Evolutionary conservation across 768 basidiomycete genomes (phyloP).

Genomic region (Hydnum rufescens): DNA sequence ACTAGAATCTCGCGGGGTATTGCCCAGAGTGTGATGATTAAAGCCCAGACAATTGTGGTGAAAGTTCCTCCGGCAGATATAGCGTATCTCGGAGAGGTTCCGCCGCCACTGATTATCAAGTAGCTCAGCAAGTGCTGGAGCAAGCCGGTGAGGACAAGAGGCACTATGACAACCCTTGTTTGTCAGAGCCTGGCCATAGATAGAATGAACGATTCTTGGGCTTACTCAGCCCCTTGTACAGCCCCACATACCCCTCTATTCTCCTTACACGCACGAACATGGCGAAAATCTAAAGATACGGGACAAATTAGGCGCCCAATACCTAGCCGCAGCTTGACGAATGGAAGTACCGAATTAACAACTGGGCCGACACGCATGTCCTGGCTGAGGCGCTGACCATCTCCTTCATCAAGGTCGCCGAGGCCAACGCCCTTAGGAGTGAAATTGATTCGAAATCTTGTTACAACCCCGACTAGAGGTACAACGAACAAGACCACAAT

Average conservation of each 20-base stretch:
- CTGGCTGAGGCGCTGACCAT: conserved; percentile 44
- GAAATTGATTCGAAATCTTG: conserved; percentile 45
- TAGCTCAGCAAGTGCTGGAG: conserved; percentile 39
- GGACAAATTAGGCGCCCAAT: neutral
- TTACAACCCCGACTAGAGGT: conserved; percentile 9
- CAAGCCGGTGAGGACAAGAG: conserved; percentile 28
- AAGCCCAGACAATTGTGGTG: conserved; percentile 42
- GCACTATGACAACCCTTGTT: conserved; percentile 26
- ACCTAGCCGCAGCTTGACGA: neutral
- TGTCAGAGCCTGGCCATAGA: conserved; percentile 17
- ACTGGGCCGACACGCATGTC: conserved; percentile 33
- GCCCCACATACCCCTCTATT: conserved; percentile 55
- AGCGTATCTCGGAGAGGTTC: conserved; percentile 35
- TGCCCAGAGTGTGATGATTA: conserved; percentile 44
- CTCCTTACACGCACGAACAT: conserved; percentile 54
- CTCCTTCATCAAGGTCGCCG: conserved; percentile 35
- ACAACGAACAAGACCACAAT: conserved; percentile 3
- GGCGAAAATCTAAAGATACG: conserved; percentile 20
- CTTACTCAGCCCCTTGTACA: conserved; percentile 62
- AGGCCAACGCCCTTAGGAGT: conserved; percentile 69
- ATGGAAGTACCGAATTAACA: conserved; percentile 22
- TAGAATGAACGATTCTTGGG: neutral
- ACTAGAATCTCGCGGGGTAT: conserved; percentile 55
- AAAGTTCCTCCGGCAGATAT: conserved; percentile 40
- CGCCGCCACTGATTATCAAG: conserved; percentile 32